Base-by-base conservation (phyloP, 202 grass and related monocot genomes). In the Zizania palustris region DNA sequence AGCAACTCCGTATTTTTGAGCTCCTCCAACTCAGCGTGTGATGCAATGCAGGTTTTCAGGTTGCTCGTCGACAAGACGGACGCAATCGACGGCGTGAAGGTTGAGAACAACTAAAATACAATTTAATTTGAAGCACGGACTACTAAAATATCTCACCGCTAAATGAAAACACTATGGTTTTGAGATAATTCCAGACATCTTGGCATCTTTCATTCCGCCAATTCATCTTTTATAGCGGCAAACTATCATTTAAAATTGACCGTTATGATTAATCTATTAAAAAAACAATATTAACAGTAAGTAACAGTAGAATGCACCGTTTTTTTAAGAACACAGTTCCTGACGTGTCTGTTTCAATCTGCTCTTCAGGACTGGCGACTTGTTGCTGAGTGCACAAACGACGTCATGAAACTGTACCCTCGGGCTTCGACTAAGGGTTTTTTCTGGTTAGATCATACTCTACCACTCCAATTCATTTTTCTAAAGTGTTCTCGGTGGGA, bases 361-460 rank as follows among this genome's bases (percentile, higher is more conserved):
- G 19, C 20, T 11, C 39, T 85, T 63, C 85, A 91, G 89, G 71
- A 78, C 5, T 91, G 84, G 85, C 20, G 51, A 21, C 68, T 78
- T 3, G 67, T 91, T 67, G 77, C 63, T 15, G 46, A 45, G 15
- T 54, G 60, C 70, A 86, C 85, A 39, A 51, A 67, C 11, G 89
- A 78, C 6, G 38, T 87, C 33, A 44, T 91, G 11, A 79, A 87
- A 67, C 54, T 57, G 18, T 87, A 79, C 63, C 81, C 89, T 73
- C 73, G 42, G 42, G 14, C 65, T 91, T 7, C 78, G 49, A 45
- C 48, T 83, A 16, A 83, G 63, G n/a, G n/a, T n/a, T n/a, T n/a
- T n/a, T n/a, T n/a, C n/a, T n/a, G n/a, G n/a, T n/a, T n/a, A n/a
- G n/a, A n/a, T n/a, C n/a, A n/a, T n/a, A n/a, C n/a, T n/a, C n/a